Evolutionary conservation across 2,329 filamentous ascomycete species (phyloP).

Genomic region (Fusarium staphyleae): DNA sequence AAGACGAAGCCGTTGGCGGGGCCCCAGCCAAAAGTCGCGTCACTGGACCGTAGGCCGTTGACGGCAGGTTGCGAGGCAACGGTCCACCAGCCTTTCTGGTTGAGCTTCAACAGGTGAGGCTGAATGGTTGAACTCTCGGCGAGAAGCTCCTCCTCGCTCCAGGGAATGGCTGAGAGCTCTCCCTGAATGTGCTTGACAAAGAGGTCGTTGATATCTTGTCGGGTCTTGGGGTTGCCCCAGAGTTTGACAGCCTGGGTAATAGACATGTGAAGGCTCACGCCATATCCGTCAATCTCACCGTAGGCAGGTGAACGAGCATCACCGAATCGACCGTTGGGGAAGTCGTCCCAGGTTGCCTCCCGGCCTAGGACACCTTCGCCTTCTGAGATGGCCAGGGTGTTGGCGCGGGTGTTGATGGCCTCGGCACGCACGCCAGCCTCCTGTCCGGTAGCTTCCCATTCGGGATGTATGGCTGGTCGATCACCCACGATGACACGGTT

Average conservation of each 20-base stretch:
- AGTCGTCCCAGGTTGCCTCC: constrained; percentile 99
- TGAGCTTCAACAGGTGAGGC: constrained; percentile 75
- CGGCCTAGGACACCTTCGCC: constrained; percentile 87
- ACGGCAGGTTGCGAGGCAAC: constrained; percentile 94
- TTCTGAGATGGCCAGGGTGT: constrained; percentile 92
- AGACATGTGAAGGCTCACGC: constrained; percentile 91
- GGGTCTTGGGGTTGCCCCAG: constrained; percentile 80
- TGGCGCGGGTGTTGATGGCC: constrained; percentile 78
- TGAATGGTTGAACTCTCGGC: constrained; percentile 86
- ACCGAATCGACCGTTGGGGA: constrained; percentile 94
- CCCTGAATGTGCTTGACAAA: constrained; percentile 85
- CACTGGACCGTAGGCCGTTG: constrained; percentile 79
- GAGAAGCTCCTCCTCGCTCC: constrained; percentile 89
- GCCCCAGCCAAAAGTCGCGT: constrained; percentile 91
- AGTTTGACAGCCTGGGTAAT: constrained; percentile 81
- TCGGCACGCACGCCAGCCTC: constrained; percentile 80
- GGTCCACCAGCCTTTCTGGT: constrained; percentile 90
- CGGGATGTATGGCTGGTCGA: constrained; percentile 63
- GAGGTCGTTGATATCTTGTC: constrained; percentile 76
- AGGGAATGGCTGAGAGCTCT: constrained; percentile 81
- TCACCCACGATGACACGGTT: constrained; percentile 86
- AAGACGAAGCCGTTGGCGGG: constrained; percentile 93
- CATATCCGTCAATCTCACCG: constrained; percentile 97
- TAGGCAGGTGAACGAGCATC: constrained; percentile 93
- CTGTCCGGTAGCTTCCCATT: constrained; percentile 75